Conservation (phyloP, 2,329 filamentous ascomycete species). For the Botrytis porri region DNA sequence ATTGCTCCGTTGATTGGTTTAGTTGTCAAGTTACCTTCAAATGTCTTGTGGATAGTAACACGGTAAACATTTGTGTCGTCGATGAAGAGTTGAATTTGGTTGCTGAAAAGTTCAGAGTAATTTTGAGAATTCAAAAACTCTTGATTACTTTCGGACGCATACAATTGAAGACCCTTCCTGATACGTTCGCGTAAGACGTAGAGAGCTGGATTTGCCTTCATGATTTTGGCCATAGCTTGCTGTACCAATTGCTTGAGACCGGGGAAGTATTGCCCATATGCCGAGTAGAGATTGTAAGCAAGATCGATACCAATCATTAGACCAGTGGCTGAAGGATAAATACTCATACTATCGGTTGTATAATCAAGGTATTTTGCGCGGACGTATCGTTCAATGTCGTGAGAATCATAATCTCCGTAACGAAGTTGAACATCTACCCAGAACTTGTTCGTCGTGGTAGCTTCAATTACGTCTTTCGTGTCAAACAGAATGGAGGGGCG, state of each 20-base stretch:
- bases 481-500: conserved; percentile 90
- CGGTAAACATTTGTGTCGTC: conserved; percentile 99
- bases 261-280: conserved; percentile 98
- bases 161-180: conserved; percentile 94
- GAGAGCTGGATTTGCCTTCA: conserved; percentile 97
- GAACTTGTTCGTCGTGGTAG: conserved; percentile 97
- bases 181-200: conserved; percentile 98
- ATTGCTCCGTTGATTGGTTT: conserved; percentile 99
- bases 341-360: conserved; percentile 97
- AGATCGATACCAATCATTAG: conserved; percentile 97
- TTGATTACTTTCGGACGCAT: conserved; percentile 97
- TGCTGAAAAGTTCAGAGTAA: conserved; percentile 98
- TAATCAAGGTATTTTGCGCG: conserved; percentile 98
- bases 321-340: conserved; percentile 94
- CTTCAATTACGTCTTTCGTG: conserved; percentile 91
- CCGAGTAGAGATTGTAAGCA: conserved; percentile 97
- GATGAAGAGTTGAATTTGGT: conserved; percentile 97
- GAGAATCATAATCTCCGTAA: conserved; percentile 97
- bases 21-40: conserved; percentile 97
- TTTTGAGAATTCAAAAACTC: conserved; percentile 99
- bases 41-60: conserved; percentile 99
- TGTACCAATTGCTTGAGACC: conserved; percentile 93
- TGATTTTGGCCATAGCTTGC: conserved; percentile 99
- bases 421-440: conserved; percentile 96
- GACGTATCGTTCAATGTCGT: conserved; percentile 97